Base-by-base conservation (phyloP, 2,329 filamentous ascomycete species). In the Apiospora arundinis region DNA sequence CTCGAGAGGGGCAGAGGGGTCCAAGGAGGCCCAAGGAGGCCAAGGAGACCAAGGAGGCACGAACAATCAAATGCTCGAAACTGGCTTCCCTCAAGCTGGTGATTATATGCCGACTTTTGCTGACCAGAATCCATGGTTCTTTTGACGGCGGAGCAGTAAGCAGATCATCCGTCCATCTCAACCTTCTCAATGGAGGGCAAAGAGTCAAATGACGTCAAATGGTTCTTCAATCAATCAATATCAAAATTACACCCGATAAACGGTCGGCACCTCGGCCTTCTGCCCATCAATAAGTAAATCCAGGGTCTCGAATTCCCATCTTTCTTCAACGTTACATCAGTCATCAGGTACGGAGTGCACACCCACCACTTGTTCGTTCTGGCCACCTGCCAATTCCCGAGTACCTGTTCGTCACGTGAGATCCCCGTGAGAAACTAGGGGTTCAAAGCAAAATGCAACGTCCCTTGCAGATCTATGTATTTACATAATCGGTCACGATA, bases 161-260 rank as follows among this genome's bases (percentile, higher is more conserved):
- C 8, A 32, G 52, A 60, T 37, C 52, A 21, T 21, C 52, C 52
- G 16, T 45, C 12, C 42, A 56, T 56, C 25, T 56, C 49, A 9
- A 56, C 16, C 12, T 56, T 56, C 49, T 12, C 49, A 56, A 56
- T 56, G 49, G 49, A 32, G 49, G 28, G 49, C 6, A 14, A 12
- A 60, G 16, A 60, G 8, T 21, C 25, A 60, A 32, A 60, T 60
- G 52, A 60, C 52, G 52, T 60, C 52, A 60, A 60, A 60, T 21
- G 52, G 49, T 56, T 56, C 28, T 8, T 60, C 52, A 60, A 37
- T 21, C 42, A 16, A 45, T 45, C 52, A 37, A 37, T 32, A 11
- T 37, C 28, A 2, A 37, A 60, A 60, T 60, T 37, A 9, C 28
- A 21, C 52, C 52, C 52, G 52, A 60, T 60, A 32, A 37, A 37